A percentile compares a stretch with the other conserved stretches of the same genome.
Conservation (phyloP, 2,329 filamentous ascomycete genomes). For the Bipolaris victoriae region DNA sequence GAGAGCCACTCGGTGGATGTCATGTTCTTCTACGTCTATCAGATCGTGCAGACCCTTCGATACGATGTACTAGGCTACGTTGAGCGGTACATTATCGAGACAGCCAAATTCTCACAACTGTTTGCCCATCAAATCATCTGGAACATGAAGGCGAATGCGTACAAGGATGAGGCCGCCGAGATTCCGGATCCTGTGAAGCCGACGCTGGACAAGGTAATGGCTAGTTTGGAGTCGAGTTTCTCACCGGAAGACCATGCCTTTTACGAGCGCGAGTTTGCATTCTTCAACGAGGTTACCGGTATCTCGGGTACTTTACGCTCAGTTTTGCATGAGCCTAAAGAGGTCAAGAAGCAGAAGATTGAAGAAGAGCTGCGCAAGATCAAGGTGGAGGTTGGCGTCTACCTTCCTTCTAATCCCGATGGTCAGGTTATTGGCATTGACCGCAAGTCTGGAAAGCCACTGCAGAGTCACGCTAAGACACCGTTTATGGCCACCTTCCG, state of each 20-base stretch:
- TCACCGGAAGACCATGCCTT: slow-evolving; percentile 79
- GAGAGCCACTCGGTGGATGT: slow-evolving; percentile 96
- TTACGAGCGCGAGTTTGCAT: slow-evolving; percentile 94
- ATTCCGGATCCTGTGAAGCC: slow-evolving; percentile 94
- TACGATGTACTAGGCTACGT: slow-evolving; percentile 95
- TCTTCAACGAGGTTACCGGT: slow-evolving; percentile 94
- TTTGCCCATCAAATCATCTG: slow-evolving; percentile 99
- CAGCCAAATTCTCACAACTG: slow-evolving; percentile 94
- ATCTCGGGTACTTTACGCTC: slow-evolving; percentile 97
- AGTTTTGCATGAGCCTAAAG: slow-evolving; percentile 87
- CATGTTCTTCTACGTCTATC: slow-evolving; percentile 98
- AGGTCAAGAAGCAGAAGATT: slow-evolving; percentile 98
- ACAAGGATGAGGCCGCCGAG: slow-evolving; percentile 92
- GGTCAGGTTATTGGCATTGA: slow-evolving; percentile 98
- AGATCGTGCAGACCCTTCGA: slow-evolving; percentile 93
- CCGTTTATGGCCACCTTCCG: slow-evolving; percentile 99
- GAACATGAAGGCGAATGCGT: slow-evolving; percentile 99
- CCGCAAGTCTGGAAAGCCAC: slow-evolving; percentile 93
- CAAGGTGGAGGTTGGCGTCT: slow-evolving; percentile 95
- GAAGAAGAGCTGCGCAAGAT: slow-evolving; percentile 98
- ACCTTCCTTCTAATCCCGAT: slow-evolving; percentile 95
- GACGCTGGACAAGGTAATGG: slow-evolving; percentile 87
- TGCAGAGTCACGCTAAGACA: slow-evolving; percentile 97
- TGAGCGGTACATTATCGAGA: slow-evolving; percentile 94
- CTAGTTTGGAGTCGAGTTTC: slow-evolving; percentile 82